Evolutionary conservation across 225 moss, liverwort and hornwort genomes (phyloP), one percentile per base, ranked within the genome.

Genomic region (Thuidium tamariscinum): DNA sequence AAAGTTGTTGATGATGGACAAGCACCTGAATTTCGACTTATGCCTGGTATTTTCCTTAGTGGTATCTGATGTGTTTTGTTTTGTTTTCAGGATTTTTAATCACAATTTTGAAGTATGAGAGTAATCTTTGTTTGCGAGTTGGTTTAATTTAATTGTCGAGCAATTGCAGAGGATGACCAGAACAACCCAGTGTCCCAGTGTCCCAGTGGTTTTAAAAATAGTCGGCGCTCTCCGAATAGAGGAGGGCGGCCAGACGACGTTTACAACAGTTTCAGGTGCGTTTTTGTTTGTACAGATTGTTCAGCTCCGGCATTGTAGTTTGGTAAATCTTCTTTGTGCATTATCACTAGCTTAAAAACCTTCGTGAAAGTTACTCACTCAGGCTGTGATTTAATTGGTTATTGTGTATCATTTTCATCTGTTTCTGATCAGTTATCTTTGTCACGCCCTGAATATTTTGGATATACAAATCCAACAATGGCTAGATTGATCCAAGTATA

Each of bases 201-300:
- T n/a, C n/a, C n/a, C n/a, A n/a, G 95, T 95, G 39, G 97, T 97
- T 85, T 95, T 97, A 42, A 97, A 97, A 89, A 93, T 95, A 80
- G 97, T 97, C 27, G 97, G 97, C n/a, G 95, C 95, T 41, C 95
- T 97, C 80, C 97, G 97, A 74, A 93, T 95, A 72, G 97, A 97
- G 88, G 97, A 97, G 88, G 97, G 97, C 82, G 97, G 97, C 69
- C 95, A 97, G 89, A 97, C 95, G 88, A 97, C 97, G 19, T 97
- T 97, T 73, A 95, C 97, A 48, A 97, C 95, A 90, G 97, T 97
- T 85, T 97, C 97, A 91, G 97, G 97, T 97, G 61, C 16, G 65
- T 36, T 76, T 81, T 63, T 54, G 20, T 77, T 64, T 56, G 46
- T 65, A 56, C 14, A 37, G 36, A 74, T 67, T 66, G 34, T 86